These are phyloP conservation scores for Blakeslea trispora DNA, from an alignment of 371 early-diverging fungal genomes.

Conservation along the genomic window DNA sequence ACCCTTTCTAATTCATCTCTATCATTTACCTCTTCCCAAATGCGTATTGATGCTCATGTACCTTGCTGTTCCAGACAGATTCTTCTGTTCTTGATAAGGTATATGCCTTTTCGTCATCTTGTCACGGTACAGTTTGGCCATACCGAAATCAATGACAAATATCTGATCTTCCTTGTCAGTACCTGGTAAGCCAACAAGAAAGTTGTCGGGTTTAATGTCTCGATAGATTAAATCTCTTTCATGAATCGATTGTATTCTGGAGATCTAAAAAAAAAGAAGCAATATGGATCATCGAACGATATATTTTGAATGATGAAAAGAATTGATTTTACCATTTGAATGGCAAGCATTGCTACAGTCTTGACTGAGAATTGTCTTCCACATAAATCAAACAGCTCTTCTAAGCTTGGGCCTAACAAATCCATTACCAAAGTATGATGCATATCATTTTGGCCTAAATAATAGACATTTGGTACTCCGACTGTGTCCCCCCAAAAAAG, in stretches of 20 bases:
- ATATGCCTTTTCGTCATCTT: slow-evolving; percentile 83
- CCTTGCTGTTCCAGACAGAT: slow-evolving; percentile 87
- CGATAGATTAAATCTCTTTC: slow-evolving; percentile 93
- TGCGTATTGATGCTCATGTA: slow-evolving; percentile 95
- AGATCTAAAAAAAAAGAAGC: slow-evolving; percentile 52
- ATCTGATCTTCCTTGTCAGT: slow-evolving; percentile 48
- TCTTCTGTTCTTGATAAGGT: slow-evolving; percentile 78
- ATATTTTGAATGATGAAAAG: no score
- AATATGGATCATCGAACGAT: not conserved
- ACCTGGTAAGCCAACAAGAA: slow-evolving; percentile 75
- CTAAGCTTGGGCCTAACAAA: slow-evolving; percentile 90
- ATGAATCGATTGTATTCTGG: slow-evolving; percentile 89
- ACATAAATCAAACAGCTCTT: slow-evolving; percentile 94
- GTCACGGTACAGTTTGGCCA: slow-evolving; percentile 88
- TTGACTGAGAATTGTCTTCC: slow-evolving; percentile 85
- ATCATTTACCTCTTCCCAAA: slow-evolving; percentile 63
- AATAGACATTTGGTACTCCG: slow-evolving; percentile 85
- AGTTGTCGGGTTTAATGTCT: slow-evolving; percentile 99
- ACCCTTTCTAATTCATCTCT: no score
- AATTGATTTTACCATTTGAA: slow-evolving; percentile 73
- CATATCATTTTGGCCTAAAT: slow-evolving; percentile 91
- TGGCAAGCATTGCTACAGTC: slow-evolving; percentile 92
- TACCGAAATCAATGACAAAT: slow-evolving; percentile 88
- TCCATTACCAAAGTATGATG: slow-evolving; percentile 93
- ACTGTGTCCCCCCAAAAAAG: no score